phyloP scores from a whole-genome alignment of 2,329 filamentous ascomycete genomes.

The Venturia pyrina region DNA sequence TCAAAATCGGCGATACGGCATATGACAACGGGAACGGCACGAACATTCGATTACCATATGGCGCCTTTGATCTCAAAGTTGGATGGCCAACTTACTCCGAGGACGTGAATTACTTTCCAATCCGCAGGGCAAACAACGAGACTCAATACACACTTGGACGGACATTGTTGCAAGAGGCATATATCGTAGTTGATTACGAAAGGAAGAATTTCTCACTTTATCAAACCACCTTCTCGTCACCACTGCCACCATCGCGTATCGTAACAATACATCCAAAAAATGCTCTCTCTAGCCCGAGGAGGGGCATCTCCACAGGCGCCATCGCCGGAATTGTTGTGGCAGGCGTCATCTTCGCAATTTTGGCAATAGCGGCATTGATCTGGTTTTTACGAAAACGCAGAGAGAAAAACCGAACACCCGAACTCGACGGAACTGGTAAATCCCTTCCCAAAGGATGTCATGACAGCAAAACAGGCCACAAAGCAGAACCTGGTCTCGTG shows the following conservation, averaged over 20 bases:
- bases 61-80: conserved; percentile 27
- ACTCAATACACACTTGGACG: conserved; percentile 29
- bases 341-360: conserved; percentile 1
- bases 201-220: conserved; percentile 13
- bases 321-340: conserved; percentile 14
- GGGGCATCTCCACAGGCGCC: conserved; percentile 11
- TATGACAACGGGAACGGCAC: conserved; percentile 18
- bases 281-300: background rate
- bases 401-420: background rate
- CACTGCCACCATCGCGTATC: conserved; percentile 9
- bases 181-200: conserved; percentile 29
- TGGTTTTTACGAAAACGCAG: conserved; percentile 4
- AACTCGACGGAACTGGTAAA: background rate
- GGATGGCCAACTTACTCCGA: conserved; percentile 18
- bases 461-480: background rate
- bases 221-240: conserved; percentile 10
- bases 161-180: conserved; percentile 32
- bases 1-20: conserved; percentile 22
- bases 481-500: background rate
- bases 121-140: conserved; percentile 27
- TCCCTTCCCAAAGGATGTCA: background rate
- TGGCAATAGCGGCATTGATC: conserved; percentile 1
- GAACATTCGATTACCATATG: conserved; percentile 28
- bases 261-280: conserved; percentile 11
- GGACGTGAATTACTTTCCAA: conserved; percentile 27